Percentiles rank a stretch among this genome's conserved stretches.
phyloP scores from a whole-genome alignment of 495 filamentous ascomycete genomes.

The Copromyces sp. region DNA sequence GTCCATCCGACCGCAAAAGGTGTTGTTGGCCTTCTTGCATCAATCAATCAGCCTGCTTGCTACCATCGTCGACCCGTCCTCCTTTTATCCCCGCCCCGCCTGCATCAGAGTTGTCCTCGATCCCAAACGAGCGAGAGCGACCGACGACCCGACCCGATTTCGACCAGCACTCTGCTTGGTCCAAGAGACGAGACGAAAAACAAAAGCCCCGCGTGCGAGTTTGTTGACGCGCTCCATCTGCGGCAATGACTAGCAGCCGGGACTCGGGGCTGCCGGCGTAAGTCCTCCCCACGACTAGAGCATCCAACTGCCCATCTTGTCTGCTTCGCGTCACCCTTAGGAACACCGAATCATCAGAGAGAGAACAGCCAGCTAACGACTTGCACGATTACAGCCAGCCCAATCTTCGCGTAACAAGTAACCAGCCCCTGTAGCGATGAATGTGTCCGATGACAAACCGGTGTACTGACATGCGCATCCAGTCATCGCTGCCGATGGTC shows the following conservation, averaged over 20 bases:
- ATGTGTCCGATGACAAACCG: neutral
- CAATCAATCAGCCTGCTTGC: neutral
- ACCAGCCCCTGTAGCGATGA: conserved; percentile 14
- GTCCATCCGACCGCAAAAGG: neutral
- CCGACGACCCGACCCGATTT: neutral
- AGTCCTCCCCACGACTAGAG: conserved; percentile 4
- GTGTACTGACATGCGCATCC: conserved; percentile 12
- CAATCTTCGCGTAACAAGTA: conserved; percentile 59
- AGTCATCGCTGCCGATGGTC: conserved; percentile 97
- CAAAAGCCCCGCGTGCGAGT: conserved; percentile 5
- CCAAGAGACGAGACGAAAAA: conserved; percentile 2
- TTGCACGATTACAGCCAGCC: conserved; percentile 34
- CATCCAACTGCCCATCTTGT: neutral
- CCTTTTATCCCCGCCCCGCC: conserved; percentile 1
- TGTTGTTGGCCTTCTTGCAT: neutral
- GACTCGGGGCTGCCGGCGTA: conserved; percentile 24
- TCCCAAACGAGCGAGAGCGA: neutral
- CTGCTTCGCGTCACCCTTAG: neutral
- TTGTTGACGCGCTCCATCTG: conserved; percentile 6
- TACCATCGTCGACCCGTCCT: neutral
- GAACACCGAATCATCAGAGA: neutral
- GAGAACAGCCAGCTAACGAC: conserved; percentile 11
- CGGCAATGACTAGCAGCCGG: conserved; percentile 22
- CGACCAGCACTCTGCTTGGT: conserved; percentile 5
- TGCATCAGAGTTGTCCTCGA: neutral